A percentile compares a stretch with the other conserved stretches of the same genome.
phyloP scores from a whole-genome alignment of 1,284 basidiomycete species.

The Phlebopus sp. region DNA sequence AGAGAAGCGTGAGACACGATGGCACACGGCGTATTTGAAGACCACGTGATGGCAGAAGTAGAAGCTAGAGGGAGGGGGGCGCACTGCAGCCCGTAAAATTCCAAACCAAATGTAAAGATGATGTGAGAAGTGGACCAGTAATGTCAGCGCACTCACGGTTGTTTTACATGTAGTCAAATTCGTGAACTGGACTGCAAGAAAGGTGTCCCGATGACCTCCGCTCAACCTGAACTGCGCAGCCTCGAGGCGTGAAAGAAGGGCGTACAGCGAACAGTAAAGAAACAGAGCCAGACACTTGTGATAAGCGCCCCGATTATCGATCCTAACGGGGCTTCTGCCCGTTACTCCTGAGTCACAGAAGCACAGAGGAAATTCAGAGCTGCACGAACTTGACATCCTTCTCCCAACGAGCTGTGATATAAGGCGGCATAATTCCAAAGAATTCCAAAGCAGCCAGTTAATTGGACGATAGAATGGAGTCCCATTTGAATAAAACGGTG shows the following conservation, averaged over 20 bases:
- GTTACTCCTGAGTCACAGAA: conserved; percentile 27
- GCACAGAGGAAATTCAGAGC: conserved; percentile 23
- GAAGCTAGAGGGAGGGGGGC: no score
- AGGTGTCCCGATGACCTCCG: neutral
- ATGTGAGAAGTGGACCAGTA: conserved; percentile 5
- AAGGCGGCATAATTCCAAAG: conserved; percentile 15
- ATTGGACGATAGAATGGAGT: conserved; percentile 10
- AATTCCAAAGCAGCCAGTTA: conserved; percentile 6
- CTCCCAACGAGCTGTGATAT: conserved; percentile 17
- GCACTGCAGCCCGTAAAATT: no score
- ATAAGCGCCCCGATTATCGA: conserved; percentile 28
- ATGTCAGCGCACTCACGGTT: conserved; percentile 10
- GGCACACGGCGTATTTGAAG: no score
- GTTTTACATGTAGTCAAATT: neutral
- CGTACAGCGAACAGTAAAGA: conserved; percentile 1
- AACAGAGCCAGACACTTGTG: conserved; percentile 9
- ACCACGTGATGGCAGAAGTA: no score
- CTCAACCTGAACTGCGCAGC: neutral
- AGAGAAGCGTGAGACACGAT: no score
- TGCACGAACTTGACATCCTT: conserved; percentile 20
- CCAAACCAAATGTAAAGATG: neutral
- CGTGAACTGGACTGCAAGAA: neutral
- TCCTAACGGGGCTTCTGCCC: conserved; percentile 18
- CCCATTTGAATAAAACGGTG: conserved; percentile 20
- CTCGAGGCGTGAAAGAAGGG: neutral